Evolutionary conservation across 345 rosid genomes (phyloP).

Genomic region (Gossypium herbaceum): DNA sequence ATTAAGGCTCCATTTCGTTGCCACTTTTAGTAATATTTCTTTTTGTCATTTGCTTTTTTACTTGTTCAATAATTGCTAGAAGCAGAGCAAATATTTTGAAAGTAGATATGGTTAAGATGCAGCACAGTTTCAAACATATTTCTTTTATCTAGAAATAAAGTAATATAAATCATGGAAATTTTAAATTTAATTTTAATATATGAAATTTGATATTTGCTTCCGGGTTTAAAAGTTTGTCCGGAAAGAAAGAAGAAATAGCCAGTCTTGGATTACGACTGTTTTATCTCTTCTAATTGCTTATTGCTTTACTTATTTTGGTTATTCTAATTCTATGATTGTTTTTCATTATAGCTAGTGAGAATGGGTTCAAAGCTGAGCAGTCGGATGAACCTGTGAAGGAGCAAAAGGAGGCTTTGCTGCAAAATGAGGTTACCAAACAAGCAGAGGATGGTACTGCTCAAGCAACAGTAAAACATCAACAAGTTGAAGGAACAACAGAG

Average conservation of each 20-base stretch:
- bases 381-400: constrained; percentile 17
- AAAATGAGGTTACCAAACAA: constrained; percentile 22
- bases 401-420: constrained; percentile 17
- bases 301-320: not conserved
- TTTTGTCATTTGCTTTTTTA: too few species aligned
- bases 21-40: too few species aligned
- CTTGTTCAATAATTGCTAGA: too few species aligned
- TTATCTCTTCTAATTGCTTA: not conserved
- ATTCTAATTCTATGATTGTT: not conserved
- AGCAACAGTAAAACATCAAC: constrained; percentile 15
- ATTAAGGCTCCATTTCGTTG: too few species aligned
- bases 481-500: constrained; percentile 11
- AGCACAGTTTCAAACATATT: not conserved
- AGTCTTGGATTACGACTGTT: too few species aligned
- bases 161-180: not conserved
- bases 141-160: not conserved
- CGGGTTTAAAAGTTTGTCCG: not conserved
- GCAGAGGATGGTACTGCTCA: constrained; percentile 26
- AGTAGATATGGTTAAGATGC: not conserved
- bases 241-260: not conserved
- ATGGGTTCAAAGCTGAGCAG: constrained; percentile 35
- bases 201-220: not conserved
- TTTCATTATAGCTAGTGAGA: constrained; percentile 30
- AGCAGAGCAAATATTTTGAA: not conserved
- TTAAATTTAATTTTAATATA: not conserved